Percentiles rank a stretch among this genome's conserved stretches.
These are phyloP conservation scores for Boletellus ananas DNA, from an alignment of 768 basidiomycete genomes.

Conservation along the genomic window DNA sequence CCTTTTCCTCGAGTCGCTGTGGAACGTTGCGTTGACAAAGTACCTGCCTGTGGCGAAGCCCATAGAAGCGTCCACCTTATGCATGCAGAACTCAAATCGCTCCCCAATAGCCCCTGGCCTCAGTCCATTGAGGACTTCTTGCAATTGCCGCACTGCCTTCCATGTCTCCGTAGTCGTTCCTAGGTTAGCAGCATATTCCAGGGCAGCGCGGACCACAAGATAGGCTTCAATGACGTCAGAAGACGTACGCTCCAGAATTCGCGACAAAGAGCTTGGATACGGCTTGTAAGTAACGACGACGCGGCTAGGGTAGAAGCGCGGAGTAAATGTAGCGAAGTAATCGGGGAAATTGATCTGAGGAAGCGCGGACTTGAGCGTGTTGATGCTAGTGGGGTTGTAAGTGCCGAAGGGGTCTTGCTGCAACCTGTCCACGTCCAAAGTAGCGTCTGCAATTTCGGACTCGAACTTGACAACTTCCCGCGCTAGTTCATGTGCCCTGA, in stretches of 20 bases:
- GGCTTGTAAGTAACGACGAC: constrained; percentile 82
- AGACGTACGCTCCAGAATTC: constrained; percentile 64
- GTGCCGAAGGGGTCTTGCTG: constrained; percentile 79
- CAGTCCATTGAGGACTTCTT: constrained; percentile 75
- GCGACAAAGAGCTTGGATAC: constrained; percentile 63
- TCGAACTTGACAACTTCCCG: constrained; percentile 76
- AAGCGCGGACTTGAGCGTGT: constrained; percentile 63
- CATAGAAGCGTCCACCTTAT: constrained; percentile 62
- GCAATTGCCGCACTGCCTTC: constrained; percentile 65
- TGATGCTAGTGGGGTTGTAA: constrained; percentile 79
- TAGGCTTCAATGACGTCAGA: constrained; percentile 81
- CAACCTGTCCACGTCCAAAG: constrained; percentile 74
- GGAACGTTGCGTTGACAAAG: constrained; percentile 84
- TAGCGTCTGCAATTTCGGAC: constrained; percentile 68
- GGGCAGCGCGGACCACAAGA: constrained; percentile 72
- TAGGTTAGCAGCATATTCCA: constrained; percentile 65
- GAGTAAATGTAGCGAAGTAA: constrained; percentile 85
- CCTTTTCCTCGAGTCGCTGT: constrained; percentile 71
- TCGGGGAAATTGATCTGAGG: constrained; percentile 76
- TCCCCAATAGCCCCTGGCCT: constrained; percentile 84
- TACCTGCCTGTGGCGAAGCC: constrained; percentile 90
- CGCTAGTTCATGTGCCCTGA: constrained; percentile 60
- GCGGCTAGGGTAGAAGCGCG: constrained; percentile 67
- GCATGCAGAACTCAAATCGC: constrained; percentile 79
- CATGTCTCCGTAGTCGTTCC: constrained; percentile 75